Evolutionary conservation across 2,329 filamentous ascomycete genomes (phyloP), one percentile per base, ranked within the genome.

Genomic region (Trichoderma atrobrunneum): DNA sequence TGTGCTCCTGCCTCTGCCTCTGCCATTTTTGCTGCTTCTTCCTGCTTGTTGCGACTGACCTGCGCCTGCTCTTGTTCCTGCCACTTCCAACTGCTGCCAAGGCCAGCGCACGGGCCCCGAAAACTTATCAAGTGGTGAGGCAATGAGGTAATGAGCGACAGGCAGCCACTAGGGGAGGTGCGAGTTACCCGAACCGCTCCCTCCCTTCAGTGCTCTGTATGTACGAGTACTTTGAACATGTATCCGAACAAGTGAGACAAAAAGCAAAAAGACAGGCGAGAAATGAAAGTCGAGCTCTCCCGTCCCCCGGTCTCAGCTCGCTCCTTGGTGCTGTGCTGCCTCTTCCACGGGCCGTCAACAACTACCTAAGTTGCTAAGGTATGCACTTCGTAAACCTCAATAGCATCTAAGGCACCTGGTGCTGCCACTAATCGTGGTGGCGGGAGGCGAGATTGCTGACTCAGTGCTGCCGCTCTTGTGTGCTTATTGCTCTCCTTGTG

Each of bases 401-500:
- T n/a, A 39, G 32, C n/a, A 26, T 12, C 48, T 12, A 18, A 39
- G 16, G 16, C 16, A 43, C 18, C 39, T n/a, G 18, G 18, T 24
- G 24, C 14, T 57, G 60, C 21, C 14, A 60, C 69, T 59, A 26
- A 51, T 61, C 24, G 34, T 69, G 66, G 36, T 59, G 66, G 39
- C 56, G 56, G 56, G 63, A 57, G 64, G 64, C 66, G 54, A 69
- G 18, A 56, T 61, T 61, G 56, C 56, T 57, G 64, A 66, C n/a
- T 66, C 64, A 67, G 21, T 14, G 18, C n/a, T 18, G 56, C 11
- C 14, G 24, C 24, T 11, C 16, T 21, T 11, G n/a, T 14, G n/a
- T 18, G 57, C 30, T 34, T 24, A 34, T 32, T 66, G n/a, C 48
- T 36, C 24, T 28, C 26, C 14, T n/a, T 30, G n/a, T 24, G 48